phyloP scores from a whole-genome alignment of 495 filamentous ascomycete species.

The Rhizodiscina lignyota region DNA sequence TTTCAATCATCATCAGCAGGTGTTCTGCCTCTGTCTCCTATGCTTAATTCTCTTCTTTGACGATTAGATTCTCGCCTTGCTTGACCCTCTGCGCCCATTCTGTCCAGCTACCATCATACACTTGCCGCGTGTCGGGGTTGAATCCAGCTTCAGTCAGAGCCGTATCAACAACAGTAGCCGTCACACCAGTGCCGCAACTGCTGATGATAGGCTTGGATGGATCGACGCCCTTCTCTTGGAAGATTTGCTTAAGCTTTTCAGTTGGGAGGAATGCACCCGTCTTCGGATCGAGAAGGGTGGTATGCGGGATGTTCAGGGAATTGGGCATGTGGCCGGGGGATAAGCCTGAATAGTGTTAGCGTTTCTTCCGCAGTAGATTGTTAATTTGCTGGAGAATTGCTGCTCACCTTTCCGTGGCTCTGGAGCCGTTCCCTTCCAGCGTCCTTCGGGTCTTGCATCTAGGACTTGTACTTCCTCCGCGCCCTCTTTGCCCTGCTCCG shows the following conservation, averaged over 20 bases:
- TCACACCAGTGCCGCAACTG: slow-evolving; percentile 88
- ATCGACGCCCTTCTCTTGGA: slow-evolving; percentile 61
- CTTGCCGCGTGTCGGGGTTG: slow-evolving; percentile 40
- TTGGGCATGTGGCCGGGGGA: slow-evolving; percentile 84
- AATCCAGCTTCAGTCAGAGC: slow-evolving; percentile 66
- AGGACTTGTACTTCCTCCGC: slow-evolving; percentile 70
- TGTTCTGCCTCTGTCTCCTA: too few relatives aligned
- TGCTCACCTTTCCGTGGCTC: slow-evolving; percentile 58
- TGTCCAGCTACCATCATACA: slow-evolving; percentile 99
- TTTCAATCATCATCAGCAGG: too few relatives aligned
- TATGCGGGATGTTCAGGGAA: slow-evolving; percentile 68
- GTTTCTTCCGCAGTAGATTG: too few relatives aligned
- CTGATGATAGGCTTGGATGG: slow-evolving; percentile 72
- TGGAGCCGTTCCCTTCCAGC: slow-evolving; percentile 69
- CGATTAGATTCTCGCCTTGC: slow-evolving; percentile 40
- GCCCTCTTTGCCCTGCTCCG: slow-evolving; percentile 63
- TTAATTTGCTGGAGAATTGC: too few relatives aligned
- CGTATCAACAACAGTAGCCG: slow-evolving; percentile 80
- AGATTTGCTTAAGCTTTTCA: slow-evolving; percentile 56
- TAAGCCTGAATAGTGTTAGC: slow-evolving; percentile 28
- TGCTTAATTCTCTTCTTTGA: too few relatives aligned
- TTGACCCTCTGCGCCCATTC: slow-evolving; percentile 64
- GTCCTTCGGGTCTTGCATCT: slow-evolving; percentile 65
- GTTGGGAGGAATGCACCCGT: slow-evolving; percentile 65
- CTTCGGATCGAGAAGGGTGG: slow-evolving; percentile 60